Percentiles rank a stretch among this genome's conserved stretches.
These are phyloP conservation scores for Eruca vesicaria DNA, from an alignment of 441 rosid genomes.

Conservation along the genomic window DNA sequence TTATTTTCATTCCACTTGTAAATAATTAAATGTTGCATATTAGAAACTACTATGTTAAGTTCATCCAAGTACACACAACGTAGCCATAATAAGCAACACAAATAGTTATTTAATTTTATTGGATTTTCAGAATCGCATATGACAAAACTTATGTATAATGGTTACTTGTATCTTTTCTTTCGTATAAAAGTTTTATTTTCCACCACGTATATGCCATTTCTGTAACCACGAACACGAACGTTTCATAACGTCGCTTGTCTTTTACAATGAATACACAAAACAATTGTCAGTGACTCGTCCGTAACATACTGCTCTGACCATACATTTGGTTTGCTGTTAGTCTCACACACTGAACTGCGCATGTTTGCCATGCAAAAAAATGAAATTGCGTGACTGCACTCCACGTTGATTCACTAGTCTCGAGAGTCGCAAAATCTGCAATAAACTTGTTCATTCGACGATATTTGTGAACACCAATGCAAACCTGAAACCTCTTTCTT, in stretches of 20 bases:
- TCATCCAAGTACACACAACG: not conserved
- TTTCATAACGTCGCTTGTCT: not conserved
- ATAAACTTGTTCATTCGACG: slow-evolving; percentile 17
- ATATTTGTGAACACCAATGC: slow-evolving; percentile 1
- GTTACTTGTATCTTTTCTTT: not conserved
- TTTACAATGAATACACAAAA: slow-evolving; percentile 5
- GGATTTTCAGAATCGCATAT: not conserved
- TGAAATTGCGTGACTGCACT: not conserved
- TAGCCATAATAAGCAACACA: not conserved
- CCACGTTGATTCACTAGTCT: slow-evolving; percentile 17
- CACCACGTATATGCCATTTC: not conserved
- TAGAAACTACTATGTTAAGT: not conserved
- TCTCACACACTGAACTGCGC: slow-evolving; percentile 26
- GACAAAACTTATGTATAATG: not conserved
- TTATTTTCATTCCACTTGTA: not conserved
- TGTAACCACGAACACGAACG: not conserved
- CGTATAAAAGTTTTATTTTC: not conserved
- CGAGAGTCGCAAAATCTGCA: slow-evolving; percentile 20
- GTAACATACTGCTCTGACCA: slow-evolving; percentile 9
- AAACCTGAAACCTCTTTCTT: not conserved
- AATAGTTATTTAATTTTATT: not conserved
- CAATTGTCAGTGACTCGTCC: slow-evolving; percentile 12
- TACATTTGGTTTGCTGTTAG: slow-evolving; percentile 2
- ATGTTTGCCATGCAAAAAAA: slow-evolving; percentile 27
- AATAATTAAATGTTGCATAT: not conserved